Evolutionary conservation across 371 early-diverging fungal species (phyloP), one percentile per base, ranked within the genome.

Genomic region (Rhizopus arrhizus): DNA sequence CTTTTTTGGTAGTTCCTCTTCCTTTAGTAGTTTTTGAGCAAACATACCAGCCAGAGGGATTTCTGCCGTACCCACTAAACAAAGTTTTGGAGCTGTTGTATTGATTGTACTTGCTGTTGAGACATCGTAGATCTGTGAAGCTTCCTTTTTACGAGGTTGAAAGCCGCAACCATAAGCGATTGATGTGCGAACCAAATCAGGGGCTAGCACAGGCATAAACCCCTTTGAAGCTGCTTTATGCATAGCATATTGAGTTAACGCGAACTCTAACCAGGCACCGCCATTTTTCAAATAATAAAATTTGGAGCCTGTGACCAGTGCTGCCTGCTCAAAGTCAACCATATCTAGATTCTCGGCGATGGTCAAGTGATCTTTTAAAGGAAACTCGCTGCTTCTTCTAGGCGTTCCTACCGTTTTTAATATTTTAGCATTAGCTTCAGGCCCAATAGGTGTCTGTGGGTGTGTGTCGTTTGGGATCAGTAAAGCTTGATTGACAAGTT

Each of bases 131-230:
- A 90, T 95, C 66, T 95, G 97, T 8, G 91, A 91, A 15, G 90
- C 86, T 55, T 89, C 88, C 10, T 69, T 62, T 33, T 80, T 74
- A 13, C 94, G 73, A 6, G 95, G 96, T 28, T 88, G 86, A 75
- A 95, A 97, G 13, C 97, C 97, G 63, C 97, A 97, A 3, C 90
- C 91, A 61, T 91, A 88, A 6, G 93, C 88, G 0, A 95, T 78
- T 36, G 89, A 88, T 33, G 85, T 83, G 1, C 91, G 85, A 6
- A 95, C 91, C 0, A 95, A 73, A 67, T 97, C 97, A 0, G 97
- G 97, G 0, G 93, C 86, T 43, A 89, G 70, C 7, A 94, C 84
- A 0, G 92, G 91, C 11, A 64, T 72, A 64, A 90, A 97, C 2
- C 96, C 95, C 4, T 78, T 83, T 2, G 65, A 50, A 1, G 84